Percentiles rank a stretch among this genome's conserved stretches.
Conservation (phyloP, 2,329 filamentous ascomycete species). For the Coniochaeta sp. region DNA sequence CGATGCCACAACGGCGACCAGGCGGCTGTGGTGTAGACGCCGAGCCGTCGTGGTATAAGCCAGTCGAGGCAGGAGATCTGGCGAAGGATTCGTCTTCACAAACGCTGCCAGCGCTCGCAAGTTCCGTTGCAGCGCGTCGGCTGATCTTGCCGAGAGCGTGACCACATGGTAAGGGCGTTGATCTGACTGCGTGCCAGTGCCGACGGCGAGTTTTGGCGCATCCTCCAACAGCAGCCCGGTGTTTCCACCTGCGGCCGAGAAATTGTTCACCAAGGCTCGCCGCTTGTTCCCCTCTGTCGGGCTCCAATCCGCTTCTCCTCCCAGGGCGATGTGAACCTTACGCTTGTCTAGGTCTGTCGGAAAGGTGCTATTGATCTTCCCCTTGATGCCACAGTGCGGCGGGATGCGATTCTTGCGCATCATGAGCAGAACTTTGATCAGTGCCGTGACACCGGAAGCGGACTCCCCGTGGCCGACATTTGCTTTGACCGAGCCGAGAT, state of each 20-base stretch:
- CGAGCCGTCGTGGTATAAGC: too few species aligned
- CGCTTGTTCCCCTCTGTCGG: conserved; percentile 9
- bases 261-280: conserved; percentile 25
- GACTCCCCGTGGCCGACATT: conserved; percentile 25
- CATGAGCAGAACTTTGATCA: conserved; percentile 23
- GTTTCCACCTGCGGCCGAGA: conserved; percentile 27
- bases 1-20: too few species aligned
- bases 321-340: conserved; percentile 8
- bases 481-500: conserved; percentile 18
- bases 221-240: conserved; percentile 23
- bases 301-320: conserved; percentile 7
- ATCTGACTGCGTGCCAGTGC: neutral
- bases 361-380: conserved; percentile 15
- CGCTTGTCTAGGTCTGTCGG: conserved; percentile 14
- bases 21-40: too few species aligned
- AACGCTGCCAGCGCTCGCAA: too few species aligned
- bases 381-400: conserved; percentile 14
- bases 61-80: neutral
- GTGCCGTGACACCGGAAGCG: conserved; percentile 13
- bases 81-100: neutral
- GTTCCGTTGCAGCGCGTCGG: too few species aligned
- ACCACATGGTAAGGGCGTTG: neutral
- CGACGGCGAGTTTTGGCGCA: neutral
- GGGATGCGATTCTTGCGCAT: conserved; percentile 22
- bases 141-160: neutral